Evolutionary conservation across 805 yeast genomes (phyloP), one percentile per base, ranked within the genome.

Genomic region (Brettanomyces naardenensis): DNA sequence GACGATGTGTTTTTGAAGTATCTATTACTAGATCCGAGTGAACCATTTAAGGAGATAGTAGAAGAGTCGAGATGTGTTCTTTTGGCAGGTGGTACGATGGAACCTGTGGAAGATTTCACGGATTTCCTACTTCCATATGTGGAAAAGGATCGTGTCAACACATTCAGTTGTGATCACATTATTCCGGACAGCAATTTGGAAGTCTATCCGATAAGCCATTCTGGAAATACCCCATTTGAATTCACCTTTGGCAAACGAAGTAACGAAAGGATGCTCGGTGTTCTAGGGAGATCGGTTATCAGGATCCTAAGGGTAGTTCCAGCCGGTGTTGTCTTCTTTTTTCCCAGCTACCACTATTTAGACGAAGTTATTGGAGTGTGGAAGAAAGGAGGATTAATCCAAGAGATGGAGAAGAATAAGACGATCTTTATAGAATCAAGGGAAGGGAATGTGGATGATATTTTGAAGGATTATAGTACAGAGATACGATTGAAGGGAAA

Each of bases 11-110:
- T 63, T 2, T 48, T 89, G 37, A 75, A 78, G 40, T 89, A 88
- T 51, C 70, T 86, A 67, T 62, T 87, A 6, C 62, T 89, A 6
- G 95, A 88, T 51, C 95, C 96, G 3, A 76, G 86, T 38, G 74
- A 73, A 34, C 65, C 74, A 3, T 86, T 89, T 52, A 64, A 68
- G 38, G 79, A 78, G 2, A 65, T 90, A 3, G 74, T 85, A 0
- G 75, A 75, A 3, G 71, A 75, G 11, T 68, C 87, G 0, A 68
- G 68, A 45, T 80, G 89, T 55, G 81, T 89, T 0, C 64, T 90
- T 2, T 54, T 89, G 3, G 92, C 95, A 2, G 97, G 97, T 26
- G 97, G 97, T 11, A 89, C 97, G 0, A 86, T 88, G 95, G 90
- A 84, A 52, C 97, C 97, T 0, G 65, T 78, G 25, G 52, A 66